phyloP scores from a whole-genome alignment of 2,329 filamentous ascomycete species.

The Fusarium miscanthi region DNA sequence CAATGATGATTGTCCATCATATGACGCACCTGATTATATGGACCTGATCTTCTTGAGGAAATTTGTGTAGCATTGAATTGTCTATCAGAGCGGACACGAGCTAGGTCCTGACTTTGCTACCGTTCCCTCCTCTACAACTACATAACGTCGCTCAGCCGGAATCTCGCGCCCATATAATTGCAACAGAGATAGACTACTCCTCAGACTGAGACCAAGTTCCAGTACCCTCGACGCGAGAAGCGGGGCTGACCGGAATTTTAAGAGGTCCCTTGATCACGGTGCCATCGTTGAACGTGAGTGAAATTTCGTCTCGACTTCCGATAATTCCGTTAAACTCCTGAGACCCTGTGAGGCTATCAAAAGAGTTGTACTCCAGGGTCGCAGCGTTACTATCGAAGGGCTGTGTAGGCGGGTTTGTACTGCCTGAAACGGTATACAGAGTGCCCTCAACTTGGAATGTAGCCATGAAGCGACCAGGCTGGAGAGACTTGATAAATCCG shows the following conservation, averaged over 20 bases:
- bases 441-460: fast-evolving
- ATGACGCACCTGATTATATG: too few relatives aligned
- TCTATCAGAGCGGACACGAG: not conserved
- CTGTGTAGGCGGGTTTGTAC: not conserved
- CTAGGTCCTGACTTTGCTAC: too few relatives aligned
- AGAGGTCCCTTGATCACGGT: not conserved
- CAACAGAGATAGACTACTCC: not conserved
- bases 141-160: too few relatives aligned
- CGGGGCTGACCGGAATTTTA: not conserved
- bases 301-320: not conserved
- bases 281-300: not conserved
- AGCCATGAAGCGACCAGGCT: not conserved
- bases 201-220: not conserved
- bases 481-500: fast-evolving
- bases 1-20: fast-evolving
- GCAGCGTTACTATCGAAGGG: not conserved
- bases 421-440: not conserved
- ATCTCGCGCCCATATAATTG: fast-evolving
- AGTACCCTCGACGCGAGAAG: not conserved
- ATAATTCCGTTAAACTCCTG: not conserved
- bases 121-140: too few relatives aligned
- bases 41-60: fast-evolving
- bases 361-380: not conserved
- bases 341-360: fast-evolving
- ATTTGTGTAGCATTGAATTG: not conserved